Percentiles rank a stretch among this genome's conserved stretches.
Conservation (phyloP, 306 rosid genomes). For the Lathyrus oleraceus region DNA sequence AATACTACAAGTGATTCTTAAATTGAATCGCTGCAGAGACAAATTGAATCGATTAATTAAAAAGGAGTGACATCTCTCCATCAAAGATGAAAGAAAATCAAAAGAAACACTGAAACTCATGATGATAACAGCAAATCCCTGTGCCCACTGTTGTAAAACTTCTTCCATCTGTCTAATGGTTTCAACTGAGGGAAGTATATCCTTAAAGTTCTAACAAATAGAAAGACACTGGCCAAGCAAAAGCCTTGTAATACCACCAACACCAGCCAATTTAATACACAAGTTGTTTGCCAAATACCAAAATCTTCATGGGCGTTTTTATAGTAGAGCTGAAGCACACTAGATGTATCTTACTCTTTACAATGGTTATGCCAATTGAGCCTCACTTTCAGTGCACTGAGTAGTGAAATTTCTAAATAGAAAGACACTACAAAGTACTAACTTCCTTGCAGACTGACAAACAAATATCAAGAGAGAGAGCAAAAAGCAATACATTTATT, state of each 20-base stretch:
- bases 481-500: not conserved
- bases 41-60: not conserved
- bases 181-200: constrained; percentile 16
- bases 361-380: constrained; percentile 9
- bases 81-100: constrained; percentile 2
- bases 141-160: constrained; percentile 4
- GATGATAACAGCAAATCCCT: constrained; percentile 15
- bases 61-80: constrained; percentile 2
- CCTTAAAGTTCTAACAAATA: constrained; percentile 8
- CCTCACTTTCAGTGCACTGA: not conserved
- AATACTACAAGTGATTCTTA: not conserved
- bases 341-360: not conserved
- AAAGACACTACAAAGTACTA: not conserved
- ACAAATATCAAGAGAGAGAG: not conserved
- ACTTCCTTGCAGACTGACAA: not conserved
- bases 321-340: constrained; percentile 3
- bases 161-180: not conserved
- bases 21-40: not conserved
- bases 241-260: constrained; percentile 9
- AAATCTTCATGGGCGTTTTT: not conserved
- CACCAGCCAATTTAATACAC: constrained; percentile 1
- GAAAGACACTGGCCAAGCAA: not conserved
- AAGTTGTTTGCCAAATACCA: constrained; percentile 15
- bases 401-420: constrained; percentile 13
- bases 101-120: not conserved